phyloP scores from a whole-genome alignment of 2,329 filamentous ascomycete genomes.

The Pyrenophora graminea region DNA sequence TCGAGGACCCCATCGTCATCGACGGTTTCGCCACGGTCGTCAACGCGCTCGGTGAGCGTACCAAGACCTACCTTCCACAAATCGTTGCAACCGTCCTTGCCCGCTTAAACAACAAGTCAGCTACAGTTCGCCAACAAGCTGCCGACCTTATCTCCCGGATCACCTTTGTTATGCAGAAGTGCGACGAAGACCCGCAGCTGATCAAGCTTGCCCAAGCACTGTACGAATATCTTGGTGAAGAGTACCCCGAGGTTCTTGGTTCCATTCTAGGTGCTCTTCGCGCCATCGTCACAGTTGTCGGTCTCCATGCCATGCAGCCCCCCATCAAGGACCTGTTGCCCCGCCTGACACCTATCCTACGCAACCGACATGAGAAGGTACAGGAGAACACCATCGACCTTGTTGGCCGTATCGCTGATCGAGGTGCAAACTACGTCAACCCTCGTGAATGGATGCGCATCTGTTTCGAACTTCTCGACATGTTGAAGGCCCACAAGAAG shows the following conservation, averaged over 20 bases:
- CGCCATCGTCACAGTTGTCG: conserved; percentile 96
- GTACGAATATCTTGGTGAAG: conserved; percentile 97
- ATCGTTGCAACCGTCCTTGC: conserved; percentile 97
- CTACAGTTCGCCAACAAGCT: conserved; percentile 94
- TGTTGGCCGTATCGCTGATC: conserved; percentile 95
- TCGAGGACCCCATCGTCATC: conserved; percentile 93
- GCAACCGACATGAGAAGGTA: conserved; percentile 98
- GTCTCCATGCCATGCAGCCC: conserved; percentile 97
- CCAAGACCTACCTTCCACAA: conserved; percentile 95
- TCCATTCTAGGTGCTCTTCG: conserved; percentile 94
- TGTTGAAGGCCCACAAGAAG: conserved; percentile 99
- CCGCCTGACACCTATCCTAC: conserved; percentile 93
- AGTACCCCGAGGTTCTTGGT: conserved; percentile 96
- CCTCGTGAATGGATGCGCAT: conserved; percentile 99
- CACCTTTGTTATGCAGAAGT: conserved; percentile 98
- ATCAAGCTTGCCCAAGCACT: conserved; percentile 92
- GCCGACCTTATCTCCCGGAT: conserved; percentile 96
- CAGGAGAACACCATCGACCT: conserved; percentile 99
- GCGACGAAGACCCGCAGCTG: conserved; percentile 93
- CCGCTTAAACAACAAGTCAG: conserved; percentile 96
- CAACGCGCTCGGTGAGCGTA: conserved; percentile 88
- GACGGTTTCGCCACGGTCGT: conserved; percentile 98
- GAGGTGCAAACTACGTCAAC: conserved; percentile 94
- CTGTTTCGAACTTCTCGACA: conserved; percentile 97
- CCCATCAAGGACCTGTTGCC: conserved; percentile 95